phyloP scores from a whole-genome alignment of 805 yeast genomes.

The Wickerhamiella azyma region DNA sequence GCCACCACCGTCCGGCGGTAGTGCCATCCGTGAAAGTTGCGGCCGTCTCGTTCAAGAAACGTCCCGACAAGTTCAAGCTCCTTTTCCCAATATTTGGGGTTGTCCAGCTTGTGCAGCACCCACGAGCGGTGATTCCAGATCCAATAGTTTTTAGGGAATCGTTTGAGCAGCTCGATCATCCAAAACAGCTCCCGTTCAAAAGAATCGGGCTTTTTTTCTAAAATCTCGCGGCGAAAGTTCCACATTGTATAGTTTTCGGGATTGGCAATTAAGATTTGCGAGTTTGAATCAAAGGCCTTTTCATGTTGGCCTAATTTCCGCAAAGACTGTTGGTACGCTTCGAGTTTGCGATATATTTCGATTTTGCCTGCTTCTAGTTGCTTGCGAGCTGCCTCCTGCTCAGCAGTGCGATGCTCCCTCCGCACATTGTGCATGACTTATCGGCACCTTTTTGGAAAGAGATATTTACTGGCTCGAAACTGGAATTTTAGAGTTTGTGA shows the following conservation, averaged over 20 bases:
- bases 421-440: constrained; percentile 51
- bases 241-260: constrained; percentile 85
- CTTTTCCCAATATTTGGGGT: constrained; percentile 42
- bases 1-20: constrained; percentile 63
- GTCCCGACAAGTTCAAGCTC: constrained; percentile 61
- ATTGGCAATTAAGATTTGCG: constrained; percentile 45
- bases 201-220: constrained; percentile 27
- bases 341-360: constrained; percentile 36
- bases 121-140: constrained; percentile 89
- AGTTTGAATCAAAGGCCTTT: constrained; percentile 36
- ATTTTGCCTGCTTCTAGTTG: constrained; percentile 51
- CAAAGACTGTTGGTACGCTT: constrained; percentile 25
- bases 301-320: constrained; percentile 18
- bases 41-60: constrained; percentile 54
- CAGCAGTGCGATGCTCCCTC: constrained; percentile 42
- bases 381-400: constrained; percentile 38
- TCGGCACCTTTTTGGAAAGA: not conserved
- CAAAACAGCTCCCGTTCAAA: constrained; percentile 45
- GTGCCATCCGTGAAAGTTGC: constrained; percentile 95
- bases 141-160: constrained; percentile 88
- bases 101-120: constrained; percentile 37
- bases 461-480: too few species aligned
- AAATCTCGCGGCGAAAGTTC: constrained; percentile 74
- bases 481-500: too few species aligned
- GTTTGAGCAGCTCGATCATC: constrained; percentile 42